Evolutionary conservation across 108 stramenopile species (phyloP).

Genomic region (Conticribra weissflogii): DNA sequence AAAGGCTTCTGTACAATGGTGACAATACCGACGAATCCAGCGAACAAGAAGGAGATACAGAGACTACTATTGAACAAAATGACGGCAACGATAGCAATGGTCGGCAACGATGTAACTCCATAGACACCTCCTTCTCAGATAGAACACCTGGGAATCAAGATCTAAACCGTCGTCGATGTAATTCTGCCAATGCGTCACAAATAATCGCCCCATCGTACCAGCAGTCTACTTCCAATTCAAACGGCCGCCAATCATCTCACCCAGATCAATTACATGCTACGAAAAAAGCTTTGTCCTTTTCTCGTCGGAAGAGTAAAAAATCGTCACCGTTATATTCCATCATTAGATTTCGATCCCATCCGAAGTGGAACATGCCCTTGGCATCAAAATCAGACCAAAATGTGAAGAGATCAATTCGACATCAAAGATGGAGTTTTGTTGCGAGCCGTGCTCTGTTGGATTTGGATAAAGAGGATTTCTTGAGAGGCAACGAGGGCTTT

Average conservation of each 20-base stretch:
- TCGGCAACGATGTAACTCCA: background rate
- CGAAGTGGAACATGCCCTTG: constrained; percentile 17
- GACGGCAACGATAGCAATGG: constrained; percentile 3
- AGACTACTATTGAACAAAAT: background rate
- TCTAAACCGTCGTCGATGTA: background rate
- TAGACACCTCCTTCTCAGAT: background rate
- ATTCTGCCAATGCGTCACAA: background rate
- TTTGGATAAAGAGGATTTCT: no score
- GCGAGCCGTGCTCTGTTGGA: no score
- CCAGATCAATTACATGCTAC: no score
- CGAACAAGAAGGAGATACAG: background rate
- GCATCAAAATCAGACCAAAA: no score
- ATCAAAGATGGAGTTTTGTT: no score
- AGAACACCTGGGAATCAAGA: background rate
- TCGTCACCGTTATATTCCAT: constrained; percentile 33
- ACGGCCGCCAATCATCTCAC: background rate
- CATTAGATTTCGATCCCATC: constrained; percentile 38
- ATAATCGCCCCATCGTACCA: background rate
- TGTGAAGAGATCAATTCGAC: no score
- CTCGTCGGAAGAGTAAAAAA: constrained; percentile 38
- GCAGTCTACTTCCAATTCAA: background rate
- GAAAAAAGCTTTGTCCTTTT: constrained; percentile 23
- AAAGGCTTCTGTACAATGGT: constrained; percentile 1
- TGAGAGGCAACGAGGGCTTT: no score
- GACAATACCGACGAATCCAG: background rate